A percentile compares a stretch with the other conserved stretches of the same genome.
phyloP scores from a whole-genome alignment of 495 filamentous ascomycete species.

The Penicillium nucicola region DNA sequence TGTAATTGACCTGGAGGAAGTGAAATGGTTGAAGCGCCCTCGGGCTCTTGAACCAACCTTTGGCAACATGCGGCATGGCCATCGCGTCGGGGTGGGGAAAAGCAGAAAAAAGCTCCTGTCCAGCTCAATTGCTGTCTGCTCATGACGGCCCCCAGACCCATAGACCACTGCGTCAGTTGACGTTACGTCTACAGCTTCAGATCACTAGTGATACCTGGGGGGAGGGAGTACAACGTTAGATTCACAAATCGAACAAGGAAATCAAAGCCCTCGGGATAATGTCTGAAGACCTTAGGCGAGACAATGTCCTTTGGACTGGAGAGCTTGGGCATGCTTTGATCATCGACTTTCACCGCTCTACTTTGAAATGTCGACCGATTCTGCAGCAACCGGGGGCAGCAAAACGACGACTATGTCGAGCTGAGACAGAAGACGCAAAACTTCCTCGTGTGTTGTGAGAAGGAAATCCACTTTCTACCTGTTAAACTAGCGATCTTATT shows the following conservation, averaged over 20 bases:
- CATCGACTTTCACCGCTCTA: constrained; percentile 32
- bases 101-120: neutral
- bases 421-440: constrained; percentile 8
- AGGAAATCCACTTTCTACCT: too few species aligned
- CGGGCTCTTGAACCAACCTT: constrained; percentile 1
- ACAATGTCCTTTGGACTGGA: constrained; percentile 30
- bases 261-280: constrained; percentile 17
- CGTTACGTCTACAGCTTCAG: too few species aligned
- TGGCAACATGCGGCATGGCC: constrained; percentile 5
- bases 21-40: constrained; percentile 15
- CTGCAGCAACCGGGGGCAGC: neutral
- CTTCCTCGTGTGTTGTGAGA: constrained; percentile 3
- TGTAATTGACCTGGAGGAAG: constrained; percentile 23
- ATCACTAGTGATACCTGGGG: too few species aligned
- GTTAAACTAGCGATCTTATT: too few species aligned
- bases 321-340: constrained; percentile 28
- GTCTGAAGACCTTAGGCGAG: constrained; percentile 15
- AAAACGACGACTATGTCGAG: constrained; percentile 13
- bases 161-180: too few species aligned
- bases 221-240: constrained; percentile 3
- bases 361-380: constrained; percentile 8
- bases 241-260: constrained; percentile 15
- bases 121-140: constrained; percentile 3
- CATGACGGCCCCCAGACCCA: neutral
- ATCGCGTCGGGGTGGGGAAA: constrained; percentile 1